Conservation (phyloP, 176 grass and related monocot species). For the Calamus simplicifolius region DNA sequence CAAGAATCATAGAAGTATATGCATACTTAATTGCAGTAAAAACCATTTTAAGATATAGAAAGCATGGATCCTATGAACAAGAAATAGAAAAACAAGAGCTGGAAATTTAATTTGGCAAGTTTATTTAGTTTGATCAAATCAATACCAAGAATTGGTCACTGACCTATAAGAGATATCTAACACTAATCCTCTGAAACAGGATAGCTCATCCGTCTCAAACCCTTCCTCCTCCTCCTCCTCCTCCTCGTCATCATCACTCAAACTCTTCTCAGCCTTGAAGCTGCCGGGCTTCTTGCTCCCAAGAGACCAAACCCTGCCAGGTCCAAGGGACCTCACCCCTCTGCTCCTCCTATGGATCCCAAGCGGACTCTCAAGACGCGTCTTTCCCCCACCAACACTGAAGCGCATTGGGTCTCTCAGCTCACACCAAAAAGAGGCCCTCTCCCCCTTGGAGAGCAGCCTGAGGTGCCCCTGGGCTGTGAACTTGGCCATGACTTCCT, state of each 20-base stretch:
- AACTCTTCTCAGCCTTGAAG: constrained; percentile 9
- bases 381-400: constrained; percentile 3
- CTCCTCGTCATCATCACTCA: constrained; percentile 7
- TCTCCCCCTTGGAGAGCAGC: constrained; percentile 17
- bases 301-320: constrained; percentile 18
- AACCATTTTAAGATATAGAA: too few species aligned
- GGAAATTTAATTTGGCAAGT: too few species aligned
- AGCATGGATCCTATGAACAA: too few species aligned
- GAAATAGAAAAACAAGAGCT: too few species aligned
- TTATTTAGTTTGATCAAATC: neutral
- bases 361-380: constrained; percentile 11
- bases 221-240: constrained; percentile 29
- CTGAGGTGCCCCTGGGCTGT: constrained; percentile 24
- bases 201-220: constrained; percentile 38
- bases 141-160: neutral
- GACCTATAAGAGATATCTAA: constrained; percentile 91
- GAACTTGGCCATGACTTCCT: constrained; percentile 29
- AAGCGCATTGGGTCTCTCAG: constrained; percentile 6
- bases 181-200: constrained; percentile 72
- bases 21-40: too few species aligned
- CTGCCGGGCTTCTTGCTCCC: constrained; percentile 20
- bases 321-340: constrained; percentile 15
- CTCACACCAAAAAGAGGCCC: constrained; percentile 11
- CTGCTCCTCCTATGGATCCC: constrained; percentile 9
- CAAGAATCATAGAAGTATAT: too few species aligned